Evolutionary conservation across 1,139 yeast species (phyloP).

Genomic region (Yamadazyma friedrichii): DNA sequence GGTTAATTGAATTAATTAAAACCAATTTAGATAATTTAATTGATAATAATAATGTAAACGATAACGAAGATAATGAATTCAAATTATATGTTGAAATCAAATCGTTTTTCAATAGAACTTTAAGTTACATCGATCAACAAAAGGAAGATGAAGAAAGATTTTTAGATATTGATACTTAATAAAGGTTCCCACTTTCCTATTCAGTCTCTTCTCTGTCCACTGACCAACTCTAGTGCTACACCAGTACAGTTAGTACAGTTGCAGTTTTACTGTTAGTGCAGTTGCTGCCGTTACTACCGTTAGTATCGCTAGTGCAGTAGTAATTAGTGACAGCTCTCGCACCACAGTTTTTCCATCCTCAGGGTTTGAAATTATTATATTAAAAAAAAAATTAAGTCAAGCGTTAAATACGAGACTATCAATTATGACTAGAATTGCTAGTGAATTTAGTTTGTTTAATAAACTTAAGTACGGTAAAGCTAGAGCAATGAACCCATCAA

Average conservation of each 20-base stretch:
- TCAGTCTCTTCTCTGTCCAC: too few relatives aligned
- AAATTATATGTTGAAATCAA: slow-evolving; percentile 31
- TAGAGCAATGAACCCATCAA: neutral
- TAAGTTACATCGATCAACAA: slow-evolving; percentile 65
- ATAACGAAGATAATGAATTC: slow-evolving; percentile 29
- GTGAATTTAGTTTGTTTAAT: slow-evolving; percentile 8
- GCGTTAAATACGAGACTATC: neutral
- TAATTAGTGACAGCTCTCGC: too few relatives aligned
- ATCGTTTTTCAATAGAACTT: slow-evolving; percentile 59
- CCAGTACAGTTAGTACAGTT: too few relatives aligned
- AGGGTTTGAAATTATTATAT: too few relatives aligned
- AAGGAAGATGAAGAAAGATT: slow-evolving; percentile 59
- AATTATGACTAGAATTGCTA: slow-evolving; percentile 5
- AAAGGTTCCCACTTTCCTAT: too few relatives aligned
- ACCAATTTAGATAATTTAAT: slow-evolving; percentile 65
- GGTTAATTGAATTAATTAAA: slow-evolving; percentile 79
- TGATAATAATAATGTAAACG: slow-evolving; percentile 23
- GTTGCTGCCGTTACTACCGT: too few relatives aligned
- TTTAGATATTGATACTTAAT: slow-evolving; percentile 29
- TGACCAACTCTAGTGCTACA: too few relatives aligned
- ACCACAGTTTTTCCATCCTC: too few relatives aligned
- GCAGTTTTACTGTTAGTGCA: too few relatives aligned
- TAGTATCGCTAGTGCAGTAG: too few relatives aligned
- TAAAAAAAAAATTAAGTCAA: too few relatives aligned
- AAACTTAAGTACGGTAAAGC: slow-evolving; percentile 7